A percentile compares a stretch with the other conserved stretches of the same genome.
phyloP scores from a whole-genome alignment of 441 rosid species.

The Omphalea diandra region DNA sequence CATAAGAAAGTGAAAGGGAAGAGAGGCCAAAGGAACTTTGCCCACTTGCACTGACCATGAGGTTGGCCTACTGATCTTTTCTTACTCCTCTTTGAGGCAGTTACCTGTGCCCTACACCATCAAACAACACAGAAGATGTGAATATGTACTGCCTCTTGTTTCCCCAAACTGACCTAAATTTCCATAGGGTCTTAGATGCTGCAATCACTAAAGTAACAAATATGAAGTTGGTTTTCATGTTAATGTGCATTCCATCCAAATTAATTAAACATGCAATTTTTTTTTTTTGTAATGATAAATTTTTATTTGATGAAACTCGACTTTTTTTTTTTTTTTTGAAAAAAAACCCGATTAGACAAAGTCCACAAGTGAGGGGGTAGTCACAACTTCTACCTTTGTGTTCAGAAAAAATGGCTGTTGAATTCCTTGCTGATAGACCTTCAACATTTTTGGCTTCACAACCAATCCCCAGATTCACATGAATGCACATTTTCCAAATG shows the following conservation, averaged over 20 bases:
- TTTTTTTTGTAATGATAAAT: too few species aligned
- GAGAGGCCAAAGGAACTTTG: neutral
- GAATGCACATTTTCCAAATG: neutral
- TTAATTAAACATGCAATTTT: too few species aligned
- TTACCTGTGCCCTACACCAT: constrained; percentile 1
- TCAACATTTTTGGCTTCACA: too few species aligned
- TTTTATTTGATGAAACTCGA: too few species aligned
- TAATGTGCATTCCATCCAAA: too few species aligned
- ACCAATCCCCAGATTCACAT: too few species aligned
- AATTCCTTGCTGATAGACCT: neutral
- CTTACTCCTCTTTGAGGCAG: neutral
- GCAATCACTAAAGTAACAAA: neutral
- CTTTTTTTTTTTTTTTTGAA: too few species aligned
- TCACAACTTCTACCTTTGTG: too few species aligned
- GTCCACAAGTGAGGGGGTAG: too few species aligned
- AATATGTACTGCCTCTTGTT: neutral
- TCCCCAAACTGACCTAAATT: neutral
- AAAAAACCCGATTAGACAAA: too few species aligned
- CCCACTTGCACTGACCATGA: constrained; percentile 16
- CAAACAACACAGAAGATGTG: neutral
- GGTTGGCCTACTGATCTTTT: constrained; percentile 5
- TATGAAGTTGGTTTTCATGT: neutral
- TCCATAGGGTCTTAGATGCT: too few species aligned
- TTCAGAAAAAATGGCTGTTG: too few species aligned
- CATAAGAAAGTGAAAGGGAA: neutral